phyloP scores from a whole-genome alignment of 495 filamentous ascomycete species.

The Neurospora sp. region DNA sequence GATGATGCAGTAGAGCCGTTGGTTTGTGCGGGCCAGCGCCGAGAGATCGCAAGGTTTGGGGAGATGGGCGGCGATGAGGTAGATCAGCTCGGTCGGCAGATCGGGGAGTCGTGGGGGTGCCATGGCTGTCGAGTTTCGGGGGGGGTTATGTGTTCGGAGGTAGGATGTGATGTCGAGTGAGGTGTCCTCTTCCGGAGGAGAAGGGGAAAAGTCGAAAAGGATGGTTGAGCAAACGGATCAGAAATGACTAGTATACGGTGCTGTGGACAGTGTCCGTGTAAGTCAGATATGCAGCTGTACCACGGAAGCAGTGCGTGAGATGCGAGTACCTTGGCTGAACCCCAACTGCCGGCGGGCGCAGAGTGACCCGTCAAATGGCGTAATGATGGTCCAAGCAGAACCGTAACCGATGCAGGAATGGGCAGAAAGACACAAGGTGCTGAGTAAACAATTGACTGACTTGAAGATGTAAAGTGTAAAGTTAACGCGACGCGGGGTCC shows the following conservation, averaged over 20 bases:
- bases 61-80: not conserved
- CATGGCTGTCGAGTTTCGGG: not conserved
- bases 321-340: not conserved
- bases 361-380: not conserved
- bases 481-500: not conserved
- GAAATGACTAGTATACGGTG: not conserved
- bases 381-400: not conserved
- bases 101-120: not conserved
- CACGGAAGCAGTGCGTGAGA: not conserved
- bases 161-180: not conserved
- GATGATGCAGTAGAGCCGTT: not conserved
- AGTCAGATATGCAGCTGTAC: not conserved
- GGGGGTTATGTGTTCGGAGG: no score
- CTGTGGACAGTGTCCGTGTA: not conserved
- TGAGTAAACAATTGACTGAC: not conserved
- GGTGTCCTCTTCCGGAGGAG: not conserved
- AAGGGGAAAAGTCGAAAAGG: not conserved
- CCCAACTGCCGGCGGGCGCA: not conserved
- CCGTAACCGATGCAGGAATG: not conserved
- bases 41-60: not conserved
- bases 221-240: not conserved
- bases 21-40: not conserved
- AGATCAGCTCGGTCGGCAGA: not conserved
- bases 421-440: not conserved
- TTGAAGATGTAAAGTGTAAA: not conserved